A percentile compares a stretch with the other conserved stretches of the same genome.
These are phyloP conservation scores for Ilex aquifolium DNA, from an alignment of 257 asterid genomes.

Conservation along the genomic window DNA sequence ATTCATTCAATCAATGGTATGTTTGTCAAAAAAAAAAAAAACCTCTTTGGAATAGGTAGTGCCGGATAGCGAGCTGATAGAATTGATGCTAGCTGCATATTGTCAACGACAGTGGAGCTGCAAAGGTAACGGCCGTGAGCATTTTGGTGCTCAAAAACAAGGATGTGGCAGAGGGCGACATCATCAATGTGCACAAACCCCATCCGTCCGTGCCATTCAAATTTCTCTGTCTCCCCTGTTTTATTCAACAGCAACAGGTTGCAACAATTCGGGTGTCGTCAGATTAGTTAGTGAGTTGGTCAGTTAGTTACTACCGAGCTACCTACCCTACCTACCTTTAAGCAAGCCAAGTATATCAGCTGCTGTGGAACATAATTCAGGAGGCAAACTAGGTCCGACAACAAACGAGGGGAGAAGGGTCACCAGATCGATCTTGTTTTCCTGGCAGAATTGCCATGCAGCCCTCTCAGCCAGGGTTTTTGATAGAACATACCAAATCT, in stretches of 20 bases:
- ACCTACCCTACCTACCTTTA: slow-evolving; percentile 2
- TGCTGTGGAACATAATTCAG: slow-evolving; percentile 59
- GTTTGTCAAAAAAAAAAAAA: background rate
- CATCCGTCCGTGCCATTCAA: slow-evolving; percentile 84
- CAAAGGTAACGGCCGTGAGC: slow-evolving; percentile 80
- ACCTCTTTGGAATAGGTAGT: slow-evolving; percentile 68
- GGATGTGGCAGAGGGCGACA: slow-evolving; percentile 70
- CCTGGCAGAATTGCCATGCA: slow-evolving; percentile 78
- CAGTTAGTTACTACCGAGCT: background rate
- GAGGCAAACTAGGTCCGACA: slow-evolving; percentile 72
- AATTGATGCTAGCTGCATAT: slow-evolving; percentile 40
- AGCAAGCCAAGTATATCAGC: slow-evolving; percentile 81
- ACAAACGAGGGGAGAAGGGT: slow-evolving; percentile 70
- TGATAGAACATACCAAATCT: slow-evolving; percentile 81
- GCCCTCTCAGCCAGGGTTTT: slow-evolving; percentile 87
- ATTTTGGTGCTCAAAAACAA: slow-evolving; percentile 44
- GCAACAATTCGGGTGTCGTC: background rate
- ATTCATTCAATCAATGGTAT: background rate
- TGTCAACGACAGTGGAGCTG: slow-evolving; percentile 57
- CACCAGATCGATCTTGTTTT: slow-evolving; percentile 56
- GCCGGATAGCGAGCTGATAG: slow-evolving; percentile 55
- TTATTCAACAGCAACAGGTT: background rate
- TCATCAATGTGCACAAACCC: slow-evolving; percentile 93
- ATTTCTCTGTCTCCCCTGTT: slow-evolving; percentile 61
- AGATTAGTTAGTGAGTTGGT: too few relatives aligned